Evolutionary conservation across 2,329 filamentous ascomycete genomes (phyloP).

Genomic region (Neofusicoccum umdonicola): DNA sequence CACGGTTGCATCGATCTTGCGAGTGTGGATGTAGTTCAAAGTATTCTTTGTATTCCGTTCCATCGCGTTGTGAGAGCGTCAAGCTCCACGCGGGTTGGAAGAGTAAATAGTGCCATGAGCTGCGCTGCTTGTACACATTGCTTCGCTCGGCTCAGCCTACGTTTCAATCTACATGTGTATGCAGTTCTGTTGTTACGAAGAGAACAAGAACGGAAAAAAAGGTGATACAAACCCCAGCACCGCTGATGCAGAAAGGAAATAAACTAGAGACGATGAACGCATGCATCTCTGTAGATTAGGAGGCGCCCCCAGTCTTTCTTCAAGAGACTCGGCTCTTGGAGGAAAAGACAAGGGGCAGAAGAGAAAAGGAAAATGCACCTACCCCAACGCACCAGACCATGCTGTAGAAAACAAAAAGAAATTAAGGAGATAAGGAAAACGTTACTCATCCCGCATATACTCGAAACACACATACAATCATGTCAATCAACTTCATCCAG

Average conservation of each 20-base stretch:
- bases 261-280: background rate
- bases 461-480: too few species aligned
- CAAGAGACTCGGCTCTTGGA: background rate
- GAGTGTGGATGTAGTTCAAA: too few species aligned
- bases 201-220: background rate
- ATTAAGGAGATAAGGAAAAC: background rate
- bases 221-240: background rate
- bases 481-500: conserved; percentile 21
- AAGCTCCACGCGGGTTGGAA: too few species aligned
- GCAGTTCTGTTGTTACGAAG: background rate
- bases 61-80: too few species aligned
- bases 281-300: background rate
- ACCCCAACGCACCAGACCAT: background rate
- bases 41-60: too few species aligned
- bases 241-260: background rate
- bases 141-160: background rate
- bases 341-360: background rate
- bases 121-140: background rate
- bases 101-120: background rate
- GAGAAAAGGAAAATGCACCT: background rate
- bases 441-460: background rate
- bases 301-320: background rate
- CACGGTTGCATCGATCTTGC: too few species aligned
- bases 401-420: background rate
- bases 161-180: background rate